Base-by-base conservation (phyloP, 805 yeast species). In the Saccharomycopsis sp. region DNA sequence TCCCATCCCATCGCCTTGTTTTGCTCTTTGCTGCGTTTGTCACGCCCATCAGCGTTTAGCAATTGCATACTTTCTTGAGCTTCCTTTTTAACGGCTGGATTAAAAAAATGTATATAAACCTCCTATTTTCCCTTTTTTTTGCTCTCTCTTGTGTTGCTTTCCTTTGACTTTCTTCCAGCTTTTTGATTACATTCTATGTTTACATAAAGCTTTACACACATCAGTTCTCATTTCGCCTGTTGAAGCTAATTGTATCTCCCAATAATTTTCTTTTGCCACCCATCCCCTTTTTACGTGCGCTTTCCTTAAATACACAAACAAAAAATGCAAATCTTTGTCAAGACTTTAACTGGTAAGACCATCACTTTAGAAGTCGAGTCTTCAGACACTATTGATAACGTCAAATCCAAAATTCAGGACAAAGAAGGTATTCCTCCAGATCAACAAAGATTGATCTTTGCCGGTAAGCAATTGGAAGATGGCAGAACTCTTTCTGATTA, bases 351-450 rank as follows among this genome's bases (percentile, higher is more conserved):
- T 41, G 96, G 96, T 72, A 88, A 88, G 83, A 88, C 96, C 64
- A 88, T 88, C 73, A 88, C 96, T 66, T 76, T 86, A 64, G 91
- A 86, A 64, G 77, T 90, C 67, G 97, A 90, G 78, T 89, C 96
- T 62, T 89, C 96, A 59, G 97, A 90, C 81, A 89, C 96, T 66
- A 90, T 90, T 71, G 97, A 90, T 80, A 90, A 90, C 70, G 97
- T 90, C 76, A 90, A 90, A 82, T 81, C 92, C 68, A 90, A 90
- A 84, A 90, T 90, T 70, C 97, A 90, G 77, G 97, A 90, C 78
- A 90, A 90, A 82, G 97, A 89, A 76, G 96, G 97, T 68, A 90
- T 90, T 68, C 97, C 97, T 69, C 97, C 97, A 67, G 97, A 90
- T 79, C 97, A 90, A 76, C 97, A 90, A 78, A 84, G 97, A 79